A percentile compares a stretch with the other conserved stretches of the same genome.
Evolutionary conservation across 106 monocot species (phyloP).

Genomic region (Dioscorea alata): DNA sequence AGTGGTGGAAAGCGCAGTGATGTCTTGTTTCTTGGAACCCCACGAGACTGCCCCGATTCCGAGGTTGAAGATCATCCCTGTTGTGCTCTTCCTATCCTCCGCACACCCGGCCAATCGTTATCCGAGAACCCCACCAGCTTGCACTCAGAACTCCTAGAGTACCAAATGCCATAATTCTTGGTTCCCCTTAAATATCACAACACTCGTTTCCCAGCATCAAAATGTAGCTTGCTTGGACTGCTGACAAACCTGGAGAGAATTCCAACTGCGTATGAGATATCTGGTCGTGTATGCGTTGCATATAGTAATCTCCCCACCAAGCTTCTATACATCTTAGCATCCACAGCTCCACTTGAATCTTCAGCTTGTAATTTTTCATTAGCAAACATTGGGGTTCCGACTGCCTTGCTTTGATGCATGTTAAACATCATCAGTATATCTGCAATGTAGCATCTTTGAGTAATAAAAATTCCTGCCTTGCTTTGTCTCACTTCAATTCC

Average conservation of each 20-base stretch:
- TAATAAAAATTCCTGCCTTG: neutral
- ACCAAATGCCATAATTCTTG: too few relatives aligned
- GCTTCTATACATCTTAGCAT: too few relatives aligned
- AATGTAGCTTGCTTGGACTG: too few relatives aligned
- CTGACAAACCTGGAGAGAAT: too few relatives aligned
- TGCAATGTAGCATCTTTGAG: neutral
- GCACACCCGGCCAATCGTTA: neutral
- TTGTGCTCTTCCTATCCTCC: neutral
- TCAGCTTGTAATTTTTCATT: too few relatives aligned
- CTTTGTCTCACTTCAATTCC: constrained; percentile 1
- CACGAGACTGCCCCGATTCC: too few relatives aligned
- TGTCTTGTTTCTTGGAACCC: neutral
- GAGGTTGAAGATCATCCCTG: neutral
- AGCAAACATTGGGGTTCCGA: constrained; percentile 1
- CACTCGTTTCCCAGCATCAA: too few relatives aligned
- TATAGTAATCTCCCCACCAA: neutral
- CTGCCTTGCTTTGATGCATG: constrained; percentile 8
- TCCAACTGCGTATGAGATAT: constrained; percentile 5
- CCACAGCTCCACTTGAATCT: too few relatives aligned
- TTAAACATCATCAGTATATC: constrained; percentile 4
- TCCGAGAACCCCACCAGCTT: too few relatives aligned
- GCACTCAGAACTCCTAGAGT: too few relatives aligned
- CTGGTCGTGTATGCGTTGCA: neutral
- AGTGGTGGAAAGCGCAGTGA: neutral
- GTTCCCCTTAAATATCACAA: too few relatives aligned